phyloP scores from a whole-genome alignment of 1,139 yeast species.

The Geotrichum phurueaensis region DNA sequence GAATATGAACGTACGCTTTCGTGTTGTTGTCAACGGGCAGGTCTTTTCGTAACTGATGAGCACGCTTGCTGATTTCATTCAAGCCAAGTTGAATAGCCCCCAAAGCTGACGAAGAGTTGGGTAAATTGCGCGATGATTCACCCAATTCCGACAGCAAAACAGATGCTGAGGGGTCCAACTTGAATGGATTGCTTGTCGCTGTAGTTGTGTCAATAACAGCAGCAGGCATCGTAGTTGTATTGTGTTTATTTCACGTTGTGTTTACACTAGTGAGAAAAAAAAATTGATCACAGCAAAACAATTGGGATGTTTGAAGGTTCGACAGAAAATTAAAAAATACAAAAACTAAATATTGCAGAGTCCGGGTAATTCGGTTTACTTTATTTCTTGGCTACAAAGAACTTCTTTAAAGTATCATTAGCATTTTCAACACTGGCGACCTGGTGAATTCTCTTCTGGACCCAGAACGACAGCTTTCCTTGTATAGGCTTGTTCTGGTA shows the following conservation, averaged over 20 bases:
- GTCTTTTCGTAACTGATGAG: slow-evolving; percentile 52
- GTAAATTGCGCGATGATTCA: slow-evolving; percentile 66
- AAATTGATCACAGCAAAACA: background rate
- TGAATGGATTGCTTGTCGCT: background rate
- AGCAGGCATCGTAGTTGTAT: slow-evolving; percentile 8
- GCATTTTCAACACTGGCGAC: background rate
- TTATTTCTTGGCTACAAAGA: slow-evolving; percentile 6
- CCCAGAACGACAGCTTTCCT: slow-evolving; percentile 73
- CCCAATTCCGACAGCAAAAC: slow-evolving; percentile 54
- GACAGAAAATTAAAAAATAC: background rate
- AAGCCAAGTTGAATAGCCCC: slow-evolving; percentile 73
- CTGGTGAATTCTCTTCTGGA: slow-evolving; percentile 36
- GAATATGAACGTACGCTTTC: slow-evolving; percentile 46
- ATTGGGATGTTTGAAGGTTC: background rate
- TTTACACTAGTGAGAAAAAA: background rate
- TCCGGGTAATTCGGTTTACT: background rate
- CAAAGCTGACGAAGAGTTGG: slow-evolving; percentile 55
- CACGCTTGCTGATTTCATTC: slow-evolving; percentile 68
- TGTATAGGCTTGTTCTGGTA: slow-evolving; percentile 48
- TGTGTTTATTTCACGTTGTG: background rate
- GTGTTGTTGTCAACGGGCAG: slow-evolving; percentile 51
- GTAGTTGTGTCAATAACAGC: slow-evolving; percentile 2
- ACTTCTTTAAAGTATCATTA: background rate
- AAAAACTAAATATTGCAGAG: background rate
- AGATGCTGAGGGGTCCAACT: slow-evolving; percentile 33